Evolutionary conservation across 1,284 basidiomycete species (phyloP).

Genomic region (Papiliotrema fonsecae): DNA sequence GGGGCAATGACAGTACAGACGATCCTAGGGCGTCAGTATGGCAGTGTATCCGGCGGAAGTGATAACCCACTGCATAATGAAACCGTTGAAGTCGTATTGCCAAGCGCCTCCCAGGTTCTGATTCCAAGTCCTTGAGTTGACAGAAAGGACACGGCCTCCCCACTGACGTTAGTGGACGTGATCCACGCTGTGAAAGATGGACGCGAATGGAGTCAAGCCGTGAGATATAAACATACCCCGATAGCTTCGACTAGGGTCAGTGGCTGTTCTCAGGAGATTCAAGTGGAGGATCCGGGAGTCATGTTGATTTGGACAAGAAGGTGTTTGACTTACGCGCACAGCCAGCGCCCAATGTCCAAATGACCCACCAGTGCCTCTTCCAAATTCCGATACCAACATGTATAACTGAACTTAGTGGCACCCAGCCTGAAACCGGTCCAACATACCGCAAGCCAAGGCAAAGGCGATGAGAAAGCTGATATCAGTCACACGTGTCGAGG

Average conservation of each 20-base stretch:
- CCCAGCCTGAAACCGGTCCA: background rate
- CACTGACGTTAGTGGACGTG: background rate
- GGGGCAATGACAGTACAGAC: slow-evolving; percentile 19
- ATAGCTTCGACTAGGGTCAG: background rate
- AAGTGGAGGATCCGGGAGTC: too few species aligned
- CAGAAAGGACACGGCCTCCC: background rate
- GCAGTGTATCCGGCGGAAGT: background rate
- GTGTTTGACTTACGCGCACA: background rate
- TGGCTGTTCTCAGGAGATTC: background rate
- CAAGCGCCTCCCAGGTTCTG: slow-evolving; percentile 6
- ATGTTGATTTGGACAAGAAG: too few species aligned
- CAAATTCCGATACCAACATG: background rate
- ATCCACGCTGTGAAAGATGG: background rate
- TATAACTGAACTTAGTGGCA: background rate
- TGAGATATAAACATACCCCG: slow-evolving; percentile 1
- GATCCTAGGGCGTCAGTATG: slow-evolving; percentile 6
- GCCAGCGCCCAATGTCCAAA: background rate
- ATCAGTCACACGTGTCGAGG: background rate
- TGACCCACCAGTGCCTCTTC: background rate
- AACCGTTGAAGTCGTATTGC: slow-evolving; percentile 6
- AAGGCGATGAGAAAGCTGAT: background rate
- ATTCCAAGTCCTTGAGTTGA: slow-evolving; percentile 1
- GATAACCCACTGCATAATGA: slow-evolving; percentile 17
- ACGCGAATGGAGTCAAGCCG: background rate
- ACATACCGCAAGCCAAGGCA: background rate